Evolutionary conservation across 192 early-diverging fungal species (phyloP).

Genomic region (Entophlyctis luteolus): DNA sequence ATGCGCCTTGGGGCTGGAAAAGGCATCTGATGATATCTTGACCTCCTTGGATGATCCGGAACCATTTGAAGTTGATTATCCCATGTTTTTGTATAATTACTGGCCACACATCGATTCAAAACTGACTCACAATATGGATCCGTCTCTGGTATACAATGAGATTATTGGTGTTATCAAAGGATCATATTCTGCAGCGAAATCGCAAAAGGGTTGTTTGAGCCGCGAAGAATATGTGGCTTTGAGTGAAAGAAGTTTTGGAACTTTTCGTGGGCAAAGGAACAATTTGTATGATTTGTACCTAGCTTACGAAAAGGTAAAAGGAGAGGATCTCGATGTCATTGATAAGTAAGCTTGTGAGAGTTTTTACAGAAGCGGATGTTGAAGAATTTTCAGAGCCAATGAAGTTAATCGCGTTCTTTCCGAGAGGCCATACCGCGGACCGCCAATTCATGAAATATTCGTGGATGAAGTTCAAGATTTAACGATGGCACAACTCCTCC

Average conservation of each 20-base stretch:
- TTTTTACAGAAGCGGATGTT: too few relatives aligned
- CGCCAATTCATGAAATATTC: conserved; percentile 4
- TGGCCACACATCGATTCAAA: conserved; percentile 11
- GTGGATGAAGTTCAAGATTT: conserved; percentile 20
- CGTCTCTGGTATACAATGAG: conserved; percentile 20
- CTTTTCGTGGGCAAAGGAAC: too few relatives aligned
- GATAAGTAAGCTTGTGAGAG: too few relatives aligned
- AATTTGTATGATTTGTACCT: too few relatives aligned
- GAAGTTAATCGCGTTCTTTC: conserved; percentile 1
- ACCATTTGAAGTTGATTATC: neutral
- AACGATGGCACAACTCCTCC: conserved; percentile 16
- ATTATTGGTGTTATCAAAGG: conserved; percentile 30
- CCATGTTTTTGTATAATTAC: neutral
- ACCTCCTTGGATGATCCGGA: too few relatives aligned
- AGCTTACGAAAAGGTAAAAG: too few relatives aligned
- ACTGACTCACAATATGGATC: conserved; percentile 10
- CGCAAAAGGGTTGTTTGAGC: neutral
- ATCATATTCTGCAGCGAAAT: neutral
- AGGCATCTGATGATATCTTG: too few relatives aligned
- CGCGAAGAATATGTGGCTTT: conserved; percentile 7
- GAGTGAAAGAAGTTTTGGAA: neutral
- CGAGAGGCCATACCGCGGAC: neutral
- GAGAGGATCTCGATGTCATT: too few relatives aligned
- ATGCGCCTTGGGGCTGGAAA: too few relatives aligned
- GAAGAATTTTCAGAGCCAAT: neutral